Percentiles rank a stretch among this genome's conserved stretches.
phyloP scores from a whole-genome alignment of 2,329 filamentous ascomycete species.

The Hortaea werneckii region DNA sequence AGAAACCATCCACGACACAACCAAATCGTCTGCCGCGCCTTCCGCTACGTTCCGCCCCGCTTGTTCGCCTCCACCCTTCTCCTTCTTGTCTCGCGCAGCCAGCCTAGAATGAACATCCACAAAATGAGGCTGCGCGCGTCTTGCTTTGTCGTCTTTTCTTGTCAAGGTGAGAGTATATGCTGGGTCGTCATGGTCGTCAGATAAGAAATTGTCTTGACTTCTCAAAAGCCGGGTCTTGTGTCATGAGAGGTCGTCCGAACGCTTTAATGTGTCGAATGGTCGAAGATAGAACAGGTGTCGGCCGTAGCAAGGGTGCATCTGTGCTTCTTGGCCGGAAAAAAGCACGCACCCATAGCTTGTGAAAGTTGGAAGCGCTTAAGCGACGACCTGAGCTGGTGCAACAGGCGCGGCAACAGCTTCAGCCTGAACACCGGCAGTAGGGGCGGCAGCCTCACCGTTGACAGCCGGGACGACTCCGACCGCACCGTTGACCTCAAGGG shows the following conservation, averaged over 20 bases:
- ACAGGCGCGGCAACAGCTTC: constrained; percentile 30
- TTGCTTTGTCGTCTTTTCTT: constrained; percentile 7
- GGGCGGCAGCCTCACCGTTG: constrained; percentile 2
- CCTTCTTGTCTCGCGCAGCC: constrained; percentile 2
- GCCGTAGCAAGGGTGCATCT: constrained; percentile 11
- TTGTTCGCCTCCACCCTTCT: constrained; percentile 8
- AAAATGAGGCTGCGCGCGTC: constrained; percentile 13
- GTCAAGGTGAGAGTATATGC: constrained; percentile 10
- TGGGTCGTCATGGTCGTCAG: constrained; percentile 19
- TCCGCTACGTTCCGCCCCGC: neutral
- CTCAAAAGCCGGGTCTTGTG: constrained; percentile 5
- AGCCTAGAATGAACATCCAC: constrained; percentile 12
- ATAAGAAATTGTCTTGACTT: constrained; percentile 14
- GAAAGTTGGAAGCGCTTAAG: constrained; percentile 24
- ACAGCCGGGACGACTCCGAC: constrained; percentile 17
- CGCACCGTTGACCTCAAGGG: constrained; percentile 22
- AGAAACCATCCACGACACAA: too few species aligned
- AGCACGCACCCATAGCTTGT: constrained; percentile 1
- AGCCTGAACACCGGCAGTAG: constrained; percentile 26
- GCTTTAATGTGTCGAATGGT: constrained; percentile 13
- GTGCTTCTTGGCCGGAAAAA: constrained; percentile 9
- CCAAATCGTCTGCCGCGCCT: too few species aligned
- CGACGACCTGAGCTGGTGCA: constrained; percentile 34
- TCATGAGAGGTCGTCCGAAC: constrained; percentile 20
- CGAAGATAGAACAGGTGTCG: constrained; percentile 6